Evolutionary conservation across 164 flowering plant genomes (phyloP).

Genomic region (Magnolia changhungtana): DNA sequence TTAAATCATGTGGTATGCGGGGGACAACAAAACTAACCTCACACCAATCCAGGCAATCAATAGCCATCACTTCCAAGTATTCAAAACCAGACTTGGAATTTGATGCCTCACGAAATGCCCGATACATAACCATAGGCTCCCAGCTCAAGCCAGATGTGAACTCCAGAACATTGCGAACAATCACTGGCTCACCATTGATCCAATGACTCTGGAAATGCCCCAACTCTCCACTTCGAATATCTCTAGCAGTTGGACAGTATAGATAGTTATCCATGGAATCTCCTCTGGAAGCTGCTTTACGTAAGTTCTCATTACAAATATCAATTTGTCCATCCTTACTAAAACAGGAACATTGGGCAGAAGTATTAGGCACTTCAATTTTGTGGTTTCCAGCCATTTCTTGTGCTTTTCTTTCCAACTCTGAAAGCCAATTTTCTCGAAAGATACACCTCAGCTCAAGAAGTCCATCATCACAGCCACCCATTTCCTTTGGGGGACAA

Average conservation of each 20-base stretch:
- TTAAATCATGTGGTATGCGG: neutral
- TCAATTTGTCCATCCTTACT: constrained; percentile 20
- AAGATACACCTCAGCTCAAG: constrained; percentile 8
- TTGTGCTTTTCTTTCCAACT: constrained; percentile 46
- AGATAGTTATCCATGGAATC: constrained; percentile 56
- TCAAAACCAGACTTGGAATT: constrained; percentile 21
- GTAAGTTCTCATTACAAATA: constrained; percentile 5
- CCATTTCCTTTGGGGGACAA: constrained; percentile 9
- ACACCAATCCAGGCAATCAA: constrained; percentile 74
- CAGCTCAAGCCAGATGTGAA: constrained; percentile 71
- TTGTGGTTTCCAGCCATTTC: constrained; percentile 16
- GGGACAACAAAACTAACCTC: constrained; percentile 41
- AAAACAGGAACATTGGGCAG: constrained; percentile 35
- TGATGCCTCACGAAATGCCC: constrained; percentile 63
- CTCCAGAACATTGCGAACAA: constrained; percentile 72
- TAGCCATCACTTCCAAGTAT: constrained; percentile 42
- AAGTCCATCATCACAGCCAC: constrained; percentile 6
- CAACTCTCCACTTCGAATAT: constrained; percentile 40
- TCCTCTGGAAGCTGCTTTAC: constrained; percentile 61
- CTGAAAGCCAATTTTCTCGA: constrained; percentile 20
- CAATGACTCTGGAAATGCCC: constrained; percentile 83
- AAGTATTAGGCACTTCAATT: constrained; percentile 12
- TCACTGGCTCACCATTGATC: constrained; percentile 76
- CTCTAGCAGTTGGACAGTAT: constrained; percentile 57
- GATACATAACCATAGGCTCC: constrained; percentile 98